Base-by-base conservation (phyloP, 1,284 basidiomycete genomes). In the Clitocybe nebularis region DNA sequence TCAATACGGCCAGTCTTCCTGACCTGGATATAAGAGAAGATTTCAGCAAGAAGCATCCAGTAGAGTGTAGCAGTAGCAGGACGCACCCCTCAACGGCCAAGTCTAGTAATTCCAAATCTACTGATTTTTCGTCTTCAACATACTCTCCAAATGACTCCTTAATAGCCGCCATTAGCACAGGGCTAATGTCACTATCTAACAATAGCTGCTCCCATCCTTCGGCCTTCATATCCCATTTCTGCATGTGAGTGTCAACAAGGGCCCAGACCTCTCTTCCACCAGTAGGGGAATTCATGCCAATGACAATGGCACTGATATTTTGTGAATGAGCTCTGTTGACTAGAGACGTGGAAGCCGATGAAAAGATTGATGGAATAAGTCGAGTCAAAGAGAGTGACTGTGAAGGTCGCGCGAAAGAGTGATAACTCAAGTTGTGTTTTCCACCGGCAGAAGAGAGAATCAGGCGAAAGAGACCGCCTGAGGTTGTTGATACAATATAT, bases 81-180 rank as follows among this genome's bases (percentile, higher is more conserved):
- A 39, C 71, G 46, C 51, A 84, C 84, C 71, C 71, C 43, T 82
- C 75, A 13, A 82, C 56, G n/a, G 74, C 75, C 25, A 87, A 49
- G 60, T 88, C 85, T 33, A 86, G 60, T 28, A 88, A 60, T 52
- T 89, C 86, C 7, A 88, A 61, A 52, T 87, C 84, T 33, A 84
- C 55, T 30, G 68, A 67, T 5, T 60, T 50, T 41, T 78, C 69
- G 41, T 72, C 61, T 38, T 69, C 58, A 35, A 66, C 49, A 45
- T 48, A 56, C 9, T 55, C 47, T 17, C 65, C 61, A 46, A 78
- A 69, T 9, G 64, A 62, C 20, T 66, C 61, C 41, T 69, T 64
- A 10, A 83, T 55, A 8, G 74, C 71, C 1, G 58, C 51, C 8
- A 64, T 60, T 11, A 76, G 60, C 8, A 70, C 54, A 5, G 55